Evolutionary conservation across 2,329 filamentous ascomycete genomes (phyloP).

Genomic region (Alternaria sp.): DNA sequence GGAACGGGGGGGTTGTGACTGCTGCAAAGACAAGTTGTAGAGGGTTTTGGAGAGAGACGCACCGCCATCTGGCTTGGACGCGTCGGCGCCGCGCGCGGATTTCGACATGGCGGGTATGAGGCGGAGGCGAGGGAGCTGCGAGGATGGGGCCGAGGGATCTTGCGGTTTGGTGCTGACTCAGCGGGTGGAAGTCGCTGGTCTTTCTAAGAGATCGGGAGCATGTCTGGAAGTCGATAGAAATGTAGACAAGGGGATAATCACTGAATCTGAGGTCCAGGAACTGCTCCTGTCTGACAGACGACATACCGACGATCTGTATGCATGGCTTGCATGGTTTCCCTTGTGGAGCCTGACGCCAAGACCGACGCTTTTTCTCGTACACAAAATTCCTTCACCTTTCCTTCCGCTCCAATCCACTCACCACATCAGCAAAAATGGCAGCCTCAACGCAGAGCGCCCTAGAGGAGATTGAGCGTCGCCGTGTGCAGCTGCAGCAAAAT

Average conservation of each 20-base stretch:
- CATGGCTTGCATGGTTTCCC: constrained; percentile 14
- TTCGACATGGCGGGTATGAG: constrained; percentile 44
- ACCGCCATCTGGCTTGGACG: constrained; percentile 47
- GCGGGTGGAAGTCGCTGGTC: constrained; percentile 5
- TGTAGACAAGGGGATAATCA: background rate
- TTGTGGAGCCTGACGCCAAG: constrained; percentile 29
- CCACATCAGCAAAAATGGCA: constrained; percentile 27
- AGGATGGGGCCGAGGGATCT: background rate
- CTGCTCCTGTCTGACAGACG: background rate
- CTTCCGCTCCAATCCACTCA: background rate
- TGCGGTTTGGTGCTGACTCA: constrained; percentile 20
- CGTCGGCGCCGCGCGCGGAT: constrained; percentile 35
- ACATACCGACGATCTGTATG: background rate
- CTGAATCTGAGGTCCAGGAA: background rate
- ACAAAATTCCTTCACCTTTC: constrained; percentile 13
- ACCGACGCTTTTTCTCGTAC: constrained; percentile 5
- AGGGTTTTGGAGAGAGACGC: constrained; percentile 44
- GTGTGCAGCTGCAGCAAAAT: constrained; percentile 75
- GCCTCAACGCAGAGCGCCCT: constrained; percentile 57
- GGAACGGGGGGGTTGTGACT: constrained; percentile 13
- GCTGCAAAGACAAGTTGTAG: constrained; percentile 37
- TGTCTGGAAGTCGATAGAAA: background rate
- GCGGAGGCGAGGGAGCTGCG: constrained; percentile 7
- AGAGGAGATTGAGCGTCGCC: constrained; percentile 75
- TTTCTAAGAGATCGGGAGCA: background rate